Percentiles rank a stretch among this genome's conserved stretches.
phyloP scores from a whole-genome alignment of 1,139 yeast species.

The Kodamaea sp. region DNA sequence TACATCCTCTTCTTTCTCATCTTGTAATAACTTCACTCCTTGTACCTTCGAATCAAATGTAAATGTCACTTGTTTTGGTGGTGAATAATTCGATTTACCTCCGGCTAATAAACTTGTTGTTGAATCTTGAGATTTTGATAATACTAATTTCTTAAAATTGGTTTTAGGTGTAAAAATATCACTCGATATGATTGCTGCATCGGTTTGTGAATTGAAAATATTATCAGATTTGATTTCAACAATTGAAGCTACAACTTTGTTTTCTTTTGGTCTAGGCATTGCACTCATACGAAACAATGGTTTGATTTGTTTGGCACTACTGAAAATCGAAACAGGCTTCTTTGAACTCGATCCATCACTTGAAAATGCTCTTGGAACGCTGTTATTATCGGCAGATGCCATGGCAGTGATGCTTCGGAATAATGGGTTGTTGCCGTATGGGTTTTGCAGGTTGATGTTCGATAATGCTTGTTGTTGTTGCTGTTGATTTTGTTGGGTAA shows the following conservation, averaged over 20 bases:
- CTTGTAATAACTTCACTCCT: slow-evolving; percentile 1
- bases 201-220: slow-evolving; percentile 39
- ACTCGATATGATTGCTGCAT: slow-evolving; percentile 65
- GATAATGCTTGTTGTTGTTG: slow-evolving; percentile 31
- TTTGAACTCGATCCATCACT: slow-evolving; percentile 22
- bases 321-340: slow-evolving; percentile 51
- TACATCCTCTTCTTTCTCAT: not conserved
- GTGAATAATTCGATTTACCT: slow-evolving; percentile 4
- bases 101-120: slow-evolving; percentile 11
- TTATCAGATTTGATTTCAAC: slow-evolving; percentile 15
- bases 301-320: slow-evolving; percentile 60
- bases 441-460: slow-evolving; percentile 57
- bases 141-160: slow-evolving; percentile 53
- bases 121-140: slow-evolving; percentile 40
- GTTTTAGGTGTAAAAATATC: slow-evolving; percentile 68
- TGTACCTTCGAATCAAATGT: slow-evolving; percentile 15
- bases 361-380: not conserved
- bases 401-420: slow-evolving; percentile 43
- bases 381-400: slow-evolving; percentile 6
- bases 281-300: slow-evolving; percentile 39
- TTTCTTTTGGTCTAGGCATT: slow-evolving; percentile 9
- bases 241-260: slow-evolving; percentile 5
- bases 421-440: slow-evolving; percentile 69
- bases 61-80: slow-evolving; percentile 38
- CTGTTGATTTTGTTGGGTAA: slow-evolving; percentile 15